phyloP scores from a whole-genome alignment of 805 yeast genomes.

The Metschnikowia reukaufii region DNA sequence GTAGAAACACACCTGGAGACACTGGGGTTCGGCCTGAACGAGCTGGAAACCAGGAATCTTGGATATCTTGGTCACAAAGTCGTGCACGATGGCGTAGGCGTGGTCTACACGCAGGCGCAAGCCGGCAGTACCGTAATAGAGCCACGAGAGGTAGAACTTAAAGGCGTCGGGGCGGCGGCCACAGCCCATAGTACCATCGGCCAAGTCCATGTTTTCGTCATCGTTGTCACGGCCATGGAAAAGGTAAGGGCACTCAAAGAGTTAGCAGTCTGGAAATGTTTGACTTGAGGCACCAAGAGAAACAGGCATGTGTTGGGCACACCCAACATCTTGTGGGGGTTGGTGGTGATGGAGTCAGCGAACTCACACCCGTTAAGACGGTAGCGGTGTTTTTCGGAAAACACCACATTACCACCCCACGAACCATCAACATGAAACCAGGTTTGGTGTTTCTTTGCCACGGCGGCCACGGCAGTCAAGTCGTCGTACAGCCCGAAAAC shows the following conservation, averaged over 20 bases:
- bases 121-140: constrained; percentile 72
- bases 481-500: constrained; percentile 84
- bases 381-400: constrained; percentile 48
- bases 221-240: constrained; percentile 59
- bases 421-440: constrained; percentile 91
- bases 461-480: constrained; percentile 50
- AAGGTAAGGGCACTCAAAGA: constrained; percentile 73
- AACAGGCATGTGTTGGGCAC: constrained; percentile 79
- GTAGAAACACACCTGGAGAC: constrained; percentile 82
- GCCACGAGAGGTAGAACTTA: constrained; percentile 78
- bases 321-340: constrained; percentile 90
- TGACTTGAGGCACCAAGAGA: constrained; percentile 66
- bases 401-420: constrained; percentile 86
- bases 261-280: constrained; percentile 66
- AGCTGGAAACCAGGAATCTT: constrained; percentile 49
- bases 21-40: constrained; percentile 63
- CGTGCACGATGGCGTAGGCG: constrained; percentile 63
- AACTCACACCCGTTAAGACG: constrained; percentile 58
- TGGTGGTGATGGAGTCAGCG: constrained; percentile 76
- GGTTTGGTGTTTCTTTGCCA: constrained; percentile 53
- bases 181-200: constrained; percentile 91
- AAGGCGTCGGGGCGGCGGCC: constrained; percentile 83
- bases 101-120: constrained; percentile 68
- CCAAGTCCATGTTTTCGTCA: constrained; percentile 70
- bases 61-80: constrained; percentile 51